These are phyloP conservation scores for Silybum marianum DNA, from an alignment of 129 eudicot genomes.

Conservation along the genomic window DNA sequence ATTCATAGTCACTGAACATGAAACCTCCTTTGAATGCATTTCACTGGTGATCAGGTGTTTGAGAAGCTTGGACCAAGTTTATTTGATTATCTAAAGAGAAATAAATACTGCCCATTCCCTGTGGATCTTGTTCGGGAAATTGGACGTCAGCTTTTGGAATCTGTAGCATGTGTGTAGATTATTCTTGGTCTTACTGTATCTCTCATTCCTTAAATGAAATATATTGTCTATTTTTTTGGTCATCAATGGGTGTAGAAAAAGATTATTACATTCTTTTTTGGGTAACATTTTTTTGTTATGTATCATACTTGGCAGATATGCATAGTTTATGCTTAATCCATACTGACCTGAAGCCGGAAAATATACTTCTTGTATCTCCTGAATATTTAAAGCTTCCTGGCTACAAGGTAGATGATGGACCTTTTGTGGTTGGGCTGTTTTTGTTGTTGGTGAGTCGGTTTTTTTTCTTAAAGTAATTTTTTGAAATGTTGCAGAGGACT, in stretches of 20 bases:
- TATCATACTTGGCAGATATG: constrained; percentile 70
- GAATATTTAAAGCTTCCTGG: constrained; percentile 82
- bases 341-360: constrained; percentile 99
- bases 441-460: constrained; percentile 29
- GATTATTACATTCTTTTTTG: constrained; percentile 21
- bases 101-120: constrained; percentile 84
- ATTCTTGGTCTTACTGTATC: constrained; percentile 46
- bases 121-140: constrained; percentile 98
- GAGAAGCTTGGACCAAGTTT: constrained; percentile 99
- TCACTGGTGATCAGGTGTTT: constrained; percentile 88
- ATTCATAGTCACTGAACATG: constrained; percentile 40
- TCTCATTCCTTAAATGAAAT: constrained; percentile 10
- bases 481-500: constrained; percentile 69
- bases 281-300: constrained; percentile 32
- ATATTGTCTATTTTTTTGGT: constrained; percentile 16
- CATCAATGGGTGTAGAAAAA: constrained; percentile 33
- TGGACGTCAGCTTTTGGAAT: constrained; percentile 98
- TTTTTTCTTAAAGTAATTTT: constrained; percentile 24
- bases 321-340: constrained; percentile 85
- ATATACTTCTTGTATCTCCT: constrained; percentile 83
- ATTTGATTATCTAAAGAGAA: constrained; percentile 89
- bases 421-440: constrained; percentile 33
- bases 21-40: constrained; percentile 52
- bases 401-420: constrained; percentile 75
- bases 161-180: constrained; percentile 97